Base-by-base conservation (phyloP, 176 grass and related monocot genomes). In the Aegilops longissima region DNA sequence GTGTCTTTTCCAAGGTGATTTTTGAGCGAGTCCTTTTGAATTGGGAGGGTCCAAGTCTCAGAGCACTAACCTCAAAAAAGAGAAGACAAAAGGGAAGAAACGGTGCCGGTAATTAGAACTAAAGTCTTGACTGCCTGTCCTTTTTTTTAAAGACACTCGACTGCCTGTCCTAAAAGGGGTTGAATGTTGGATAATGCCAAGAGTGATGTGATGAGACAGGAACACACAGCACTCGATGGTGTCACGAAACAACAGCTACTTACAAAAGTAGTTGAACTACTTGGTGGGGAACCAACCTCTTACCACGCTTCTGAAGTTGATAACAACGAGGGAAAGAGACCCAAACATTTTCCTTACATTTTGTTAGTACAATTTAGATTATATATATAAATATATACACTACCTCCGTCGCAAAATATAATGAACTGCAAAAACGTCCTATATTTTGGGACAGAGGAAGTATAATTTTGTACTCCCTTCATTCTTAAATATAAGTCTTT, bases 221-320 rank as follows among this genome's bases (percentile, higher is more conserved):
- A 88, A 77, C 77, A 88, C 52, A 42, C 20, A 77, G 77, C 70
- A 62, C 59, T 52, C 61, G 20, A 64, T 52, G 63, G 29, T 70
- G 77, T 77, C 86, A 83, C 80, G 72, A 83, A 73, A 75, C 70
- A 76, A 66, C 81, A 54, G 51, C 86, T 76, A 14, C 51, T 38
- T 56, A 64, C 82, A 54, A 17, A 88, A 91, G 82, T 85, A 34
- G 86, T 91, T 91, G 70, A 85, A 33, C 90, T 72, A 77, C 82
- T 61, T 17, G 12, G 12, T 79, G 56, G 80, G 74, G 80, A 76
- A 79, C 74, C 80, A 73, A 56, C 16, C 51, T 56, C 51, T 56
- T 56, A 18, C 51, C 51, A 56, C 51, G 17, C 51, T 1, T 56
- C 17, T 56, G 51, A 56, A 56, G 51, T 18, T 18, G 51, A 18